Base-by-base conservation (phyloP, 768 basidiomycete genomes). In the Galerina sulciceps region DNA sequence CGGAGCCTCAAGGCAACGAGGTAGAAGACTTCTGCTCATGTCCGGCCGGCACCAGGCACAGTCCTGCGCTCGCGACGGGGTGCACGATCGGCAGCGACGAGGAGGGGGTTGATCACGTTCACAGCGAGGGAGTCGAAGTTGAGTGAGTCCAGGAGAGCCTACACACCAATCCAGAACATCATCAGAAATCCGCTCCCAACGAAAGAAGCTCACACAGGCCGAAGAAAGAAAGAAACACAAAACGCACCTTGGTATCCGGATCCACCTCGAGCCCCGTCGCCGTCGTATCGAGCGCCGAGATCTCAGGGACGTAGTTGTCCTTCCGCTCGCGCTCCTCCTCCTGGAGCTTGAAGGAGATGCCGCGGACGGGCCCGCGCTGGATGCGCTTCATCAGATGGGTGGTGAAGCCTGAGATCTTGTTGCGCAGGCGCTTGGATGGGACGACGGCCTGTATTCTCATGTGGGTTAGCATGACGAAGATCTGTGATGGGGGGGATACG, bases 311-410 rank as follows among this genome's bases (percentile, higher is more conserved):
- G 76, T 93, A 98, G 84, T 98, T 96, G 76, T 99, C 97, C 86
- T 99, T 99, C 70, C 96, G 82, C 80, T 99, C 97, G 62, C 97
- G 87, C 81, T 99, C 97, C 79, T 99, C 97, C 74, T 99, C 97
- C 76, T 99, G 97, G 68, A 99, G 91, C 80, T 98, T 97, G 94
- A 99, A 99, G 56, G 97, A 99, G 76, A 99, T 99, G 69, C 97
- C 97, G 65, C 95, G 94, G 64, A 99, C 97, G 69, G 97, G 97
- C 3, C 97, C 97, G 59, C 88, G 88, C 78, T 97, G 94, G 71
- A 99, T 99, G 72, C 97, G 95, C 86, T 95, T 98, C 97, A 99
- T 99, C 76, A 99, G 83, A 75, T 99, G 97, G 70, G 97, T 99
- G 59, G 97, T 99, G 88, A 99, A 99, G 46, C 97, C 97, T 10